Evolutionary conservation across 2,329 filamentous ascomycete species (phyloP), one percentile per base, ranked within the genome.

Genomic region (Fusarium udum): DNA sequence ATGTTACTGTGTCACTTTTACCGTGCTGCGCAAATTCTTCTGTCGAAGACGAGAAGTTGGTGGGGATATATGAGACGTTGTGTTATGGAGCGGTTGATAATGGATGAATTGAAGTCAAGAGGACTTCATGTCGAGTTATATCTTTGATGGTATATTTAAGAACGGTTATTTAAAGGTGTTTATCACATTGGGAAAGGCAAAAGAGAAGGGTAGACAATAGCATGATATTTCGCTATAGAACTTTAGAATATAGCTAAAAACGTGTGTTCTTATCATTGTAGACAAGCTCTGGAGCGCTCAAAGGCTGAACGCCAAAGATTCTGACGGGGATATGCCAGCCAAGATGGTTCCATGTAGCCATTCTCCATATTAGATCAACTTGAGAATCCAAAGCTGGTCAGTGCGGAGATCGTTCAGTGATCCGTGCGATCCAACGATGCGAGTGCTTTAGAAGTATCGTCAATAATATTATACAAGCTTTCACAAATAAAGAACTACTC

Each of bases 181-280:
- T 6, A 15, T 42, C 22, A 15, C 13, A 6, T 1, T n/a, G 13
- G 13, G 34, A 40, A 40, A n/a, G 39, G 6, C 7, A 2, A 4
- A n/a, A n/a, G 2, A 15, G 0, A 15, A 6, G 0, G 5, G 22
- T n/a, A 15, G 22, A n/a, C 1, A 42, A 4, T 42, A 42, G 22
- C 22, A n/a, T 42, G 0, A 42, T 10, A 6, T 6, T 42, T 10
- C 7, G n/a, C 22, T 42, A n/a, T 42, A 42, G 39, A 42, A 14
- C 1, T 42, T 0, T 4, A 4, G 5, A n/a, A 0, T n/a, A 3
- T 7, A 42, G 13, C n/a, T 1, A 0, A n/a, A n/a, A 22, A 10
- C 13, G 15, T 42, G 7, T 7, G 0, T 15, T 14, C 13, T 22
- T n/a, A n/a, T 42, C 13, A 6, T 4, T 15, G 8, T 42, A n/a